A percentile compares a stretch with the other conserved stretches of the same genome.
phyloP scores from a whole-genome alignment of 2,329 filamentous ascomycete genomes.

The Penicillium concentricum region DNA sequence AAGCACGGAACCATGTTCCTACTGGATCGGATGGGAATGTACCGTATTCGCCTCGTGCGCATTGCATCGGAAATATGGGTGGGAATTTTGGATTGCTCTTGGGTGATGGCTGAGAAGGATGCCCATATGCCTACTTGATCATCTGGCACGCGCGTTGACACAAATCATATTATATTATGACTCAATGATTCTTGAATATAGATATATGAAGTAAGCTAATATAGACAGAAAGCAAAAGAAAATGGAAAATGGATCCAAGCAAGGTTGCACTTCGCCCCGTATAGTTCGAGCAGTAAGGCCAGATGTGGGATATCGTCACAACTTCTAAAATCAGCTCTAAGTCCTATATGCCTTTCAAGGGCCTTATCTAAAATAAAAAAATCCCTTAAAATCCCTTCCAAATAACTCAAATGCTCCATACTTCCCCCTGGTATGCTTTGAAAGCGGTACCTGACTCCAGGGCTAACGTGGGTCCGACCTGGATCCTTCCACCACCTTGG shows the following conservation, averaged over 20 bases:
- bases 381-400: background rate
- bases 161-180: background rate
- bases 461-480: constrained; percentile 15
- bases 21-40: too few species aligned
- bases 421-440: constrained; percentile 12
- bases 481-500: constrained; percentile 9
- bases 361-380: background rate
- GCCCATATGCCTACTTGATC: too few species aligned
- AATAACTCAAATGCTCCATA: background rate
- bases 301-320: background rate
- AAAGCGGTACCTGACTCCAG: constrained; percentile 20
- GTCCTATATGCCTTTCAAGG: background rate
- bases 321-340: background rate
- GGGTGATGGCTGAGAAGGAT: too few species aligned
- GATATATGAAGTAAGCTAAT: background rate
- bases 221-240: background rate
- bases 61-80: too few species aligned
- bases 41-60: too few species aligned
- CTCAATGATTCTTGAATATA: background rate
- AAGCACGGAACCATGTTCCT: too few species aligned
- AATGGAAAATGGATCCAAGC: background rate
- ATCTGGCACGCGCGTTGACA: too few species aligned
- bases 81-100: too few species aligned
- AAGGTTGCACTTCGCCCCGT: background rate
- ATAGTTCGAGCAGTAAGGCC: background rate